These are phyloP conservation scores for Aleurites moluccanus DNA, from an alignment of 441 rosid species.

Conservation along the genomic window DNA sequence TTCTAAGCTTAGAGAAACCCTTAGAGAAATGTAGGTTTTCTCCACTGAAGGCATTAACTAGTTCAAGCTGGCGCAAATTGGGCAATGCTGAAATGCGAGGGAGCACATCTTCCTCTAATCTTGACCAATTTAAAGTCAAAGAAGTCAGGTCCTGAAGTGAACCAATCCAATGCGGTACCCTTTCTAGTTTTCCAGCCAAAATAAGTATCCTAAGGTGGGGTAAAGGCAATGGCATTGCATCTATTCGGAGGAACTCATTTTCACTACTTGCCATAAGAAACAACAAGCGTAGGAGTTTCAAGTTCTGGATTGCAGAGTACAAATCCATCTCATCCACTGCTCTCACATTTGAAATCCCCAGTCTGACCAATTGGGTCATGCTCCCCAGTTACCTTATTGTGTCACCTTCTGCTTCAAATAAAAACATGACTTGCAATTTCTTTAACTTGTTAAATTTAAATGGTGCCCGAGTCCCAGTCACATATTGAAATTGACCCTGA, in stretches of 20 bases:
- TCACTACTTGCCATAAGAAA: constrained; percentile 23
- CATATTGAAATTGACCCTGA: constrained; percentile 7
- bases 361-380: constrained; percentile 12
- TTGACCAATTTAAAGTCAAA: constrained; percentile 30
- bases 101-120: constrained; percentile 31
- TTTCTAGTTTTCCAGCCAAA: constrained; percentile 33
- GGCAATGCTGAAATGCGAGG: background rate
- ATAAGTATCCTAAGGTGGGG: constrained; percentile 29
- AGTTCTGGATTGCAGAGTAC: constrained; percentile 28
- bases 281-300: constrained; percentile 28
- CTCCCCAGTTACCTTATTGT: background rate
- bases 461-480: constrained; percentile 18
- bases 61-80: background rate
- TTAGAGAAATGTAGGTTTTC: background rate
- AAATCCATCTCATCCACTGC: constrained; percentile 30
- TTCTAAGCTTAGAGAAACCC: background rate
- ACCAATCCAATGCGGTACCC: constrained; percentile 34
- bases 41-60: background rate
- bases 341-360: constrained; percentile 34
- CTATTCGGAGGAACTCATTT: constrained; percentile 8
- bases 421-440: constrained; percentile 33
- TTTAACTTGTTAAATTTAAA: constrained; percentile 25
- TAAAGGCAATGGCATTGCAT: constrained; percentile 17
- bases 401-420: constrained; percentile 5
- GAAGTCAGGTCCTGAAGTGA: constrained; percentile 24